These are phyloP conservation scores for Beauveria sp. DNA, from an alignment of 2,329 filamentous ascomycete genomes.

Conservation along the genomic window DNA sequence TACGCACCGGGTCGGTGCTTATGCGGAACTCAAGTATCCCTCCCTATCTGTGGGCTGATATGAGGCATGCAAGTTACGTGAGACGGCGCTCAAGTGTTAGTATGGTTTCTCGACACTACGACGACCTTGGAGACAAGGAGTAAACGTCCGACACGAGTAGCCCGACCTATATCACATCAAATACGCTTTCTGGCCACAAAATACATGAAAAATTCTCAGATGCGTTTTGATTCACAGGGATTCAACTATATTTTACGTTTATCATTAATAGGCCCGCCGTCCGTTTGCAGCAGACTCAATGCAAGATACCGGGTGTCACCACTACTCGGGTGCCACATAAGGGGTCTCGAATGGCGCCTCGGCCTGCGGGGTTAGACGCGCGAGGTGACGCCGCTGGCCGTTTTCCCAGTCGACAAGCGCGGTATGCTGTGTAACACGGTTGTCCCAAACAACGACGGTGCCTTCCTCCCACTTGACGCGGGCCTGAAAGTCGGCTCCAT, in stretches of 20 bases:
- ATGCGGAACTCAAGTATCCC: too few relatives aligned
- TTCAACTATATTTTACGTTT: neutral
- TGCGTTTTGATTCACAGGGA: neutral
- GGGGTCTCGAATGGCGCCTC: slow-evolving; percentile 33
- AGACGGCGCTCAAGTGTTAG: too few relatives aligned
- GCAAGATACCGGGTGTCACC: neutral
- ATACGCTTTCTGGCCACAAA: too few relatives aligned
- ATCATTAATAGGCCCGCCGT: neutral
- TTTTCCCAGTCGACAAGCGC: slow-evolving; percentile 70
- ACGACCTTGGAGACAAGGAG: too few relatives aligned
- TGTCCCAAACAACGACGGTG: slow-evolving; percentile 76
- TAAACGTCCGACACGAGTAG: too few relatives aligned
- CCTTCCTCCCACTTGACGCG: slow-evolving; percentile 64
- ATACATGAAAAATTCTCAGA: too few relatives aligned
- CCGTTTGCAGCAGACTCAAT: neutral
- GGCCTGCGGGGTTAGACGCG: slow-evolving; percentile 69
- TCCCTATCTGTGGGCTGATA: too few relatives aligned
- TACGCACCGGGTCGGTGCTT: too few relatives aligned
- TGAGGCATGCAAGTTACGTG: too few relatives aligned
- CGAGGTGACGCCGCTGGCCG: slow-evolving; percentile 64
- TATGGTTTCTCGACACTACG: too few relatives aligned
- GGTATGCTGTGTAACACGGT: slow-evolving; percentile 65
- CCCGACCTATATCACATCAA: too few relatives aligned
- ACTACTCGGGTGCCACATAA: slow-evolving; percentile 6
- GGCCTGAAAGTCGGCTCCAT: slow-evolving; percentile 53